phyloP scores from a whole-genome alignment of 495 filamentous ascomycete species.

The Rhizodiscina lignyota region DNA sequence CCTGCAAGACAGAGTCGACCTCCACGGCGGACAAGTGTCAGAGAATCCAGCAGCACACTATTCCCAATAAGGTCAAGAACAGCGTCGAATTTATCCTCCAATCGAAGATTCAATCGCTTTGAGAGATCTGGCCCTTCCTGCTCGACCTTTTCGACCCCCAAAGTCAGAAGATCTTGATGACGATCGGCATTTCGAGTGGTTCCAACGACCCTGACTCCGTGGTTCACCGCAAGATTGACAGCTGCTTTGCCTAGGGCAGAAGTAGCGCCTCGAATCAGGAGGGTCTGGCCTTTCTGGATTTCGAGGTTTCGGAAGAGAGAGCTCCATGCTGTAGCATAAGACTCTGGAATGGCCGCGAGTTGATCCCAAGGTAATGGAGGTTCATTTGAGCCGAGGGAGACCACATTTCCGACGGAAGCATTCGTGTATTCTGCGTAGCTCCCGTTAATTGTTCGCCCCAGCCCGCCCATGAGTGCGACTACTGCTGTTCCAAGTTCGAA shows the following conservation, averaged over 20 bases:
- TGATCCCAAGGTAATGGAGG: background rate
- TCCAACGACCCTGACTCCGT: background rate
- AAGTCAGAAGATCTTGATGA: background rate
- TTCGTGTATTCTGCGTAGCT: background rate
- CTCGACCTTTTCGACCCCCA: background rate
- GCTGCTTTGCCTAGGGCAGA: background rate
- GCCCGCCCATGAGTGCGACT: background rate
- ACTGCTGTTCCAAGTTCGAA: background rate
- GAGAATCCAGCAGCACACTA: background rate
- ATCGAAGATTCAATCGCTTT: background rate
- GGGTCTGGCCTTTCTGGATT: background rate
- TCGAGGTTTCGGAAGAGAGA: background rate
- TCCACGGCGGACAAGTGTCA: background rate
- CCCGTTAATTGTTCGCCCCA: background rate
- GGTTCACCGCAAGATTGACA: background rate
- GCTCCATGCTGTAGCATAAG: background rate
- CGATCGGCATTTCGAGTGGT: background rate
- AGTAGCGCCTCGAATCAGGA: background rate
- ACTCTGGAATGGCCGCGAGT: background rate
- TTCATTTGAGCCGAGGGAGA: background rate
- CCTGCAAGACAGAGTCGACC: background rate
- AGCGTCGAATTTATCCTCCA: background rate
- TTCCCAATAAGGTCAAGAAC: background rate
- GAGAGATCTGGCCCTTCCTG: background rate
- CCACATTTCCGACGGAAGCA: background rate